Evolutionary conservation across 2,329 filamentous ascomycete genomes (phyloP).

Genomic region (Neonectria coccinea): DNA sequence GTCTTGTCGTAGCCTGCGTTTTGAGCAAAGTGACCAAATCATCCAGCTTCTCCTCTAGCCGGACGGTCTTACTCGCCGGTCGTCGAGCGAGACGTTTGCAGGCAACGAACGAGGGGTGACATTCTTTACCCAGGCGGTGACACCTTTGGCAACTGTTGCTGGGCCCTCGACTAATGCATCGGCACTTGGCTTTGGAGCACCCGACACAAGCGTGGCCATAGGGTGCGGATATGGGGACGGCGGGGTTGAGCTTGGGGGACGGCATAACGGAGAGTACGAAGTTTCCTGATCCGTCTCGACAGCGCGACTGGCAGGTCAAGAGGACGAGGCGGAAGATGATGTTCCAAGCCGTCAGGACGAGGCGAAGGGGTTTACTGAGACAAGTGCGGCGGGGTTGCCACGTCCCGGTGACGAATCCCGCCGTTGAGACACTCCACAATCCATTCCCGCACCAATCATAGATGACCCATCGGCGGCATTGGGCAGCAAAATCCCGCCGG

Average conservation of each 20-base stretch:
- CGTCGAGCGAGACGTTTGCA: constrained; percentile 44
- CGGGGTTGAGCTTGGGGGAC: constrained; percentile 13
- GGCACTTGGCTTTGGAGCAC: constrained; percentile 58
- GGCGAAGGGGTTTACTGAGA: not conserved
- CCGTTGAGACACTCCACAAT: constrained; percentile 3
- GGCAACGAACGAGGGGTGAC: constrained; percentile 51
- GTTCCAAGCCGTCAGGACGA: not conserved
- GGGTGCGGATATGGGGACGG: constrained; percentile 44
- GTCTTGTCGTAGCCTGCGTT: constrained; percentile 26
- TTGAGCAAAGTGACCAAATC: constrained; percentile 46
- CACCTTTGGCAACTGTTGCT: constrained; percentile 54
- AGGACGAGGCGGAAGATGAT: not conserved
- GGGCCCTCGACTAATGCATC: constrained; percentile 51
- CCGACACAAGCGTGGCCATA: constrained; percentile 56
- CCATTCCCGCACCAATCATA: not conserved
- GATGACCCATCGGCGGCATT: not conserved
- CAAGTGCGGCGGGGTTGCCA: constrained; percentile 6
- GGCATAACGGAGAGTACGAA: constrained; percentile 9
- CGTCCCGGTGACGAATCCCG: not conserved
- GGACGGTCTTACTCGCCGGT: constrained; percentile 33
- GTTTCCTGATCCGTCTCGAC: not conserved
- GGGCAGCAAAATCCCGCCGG: not conserved
- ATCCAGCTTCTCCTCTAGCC: constrained; percentile 46
- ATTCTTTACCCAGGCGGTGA: constrained; percentile 54
- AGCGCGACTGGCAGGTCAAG: not conserved